phyloP scores from a whole-genome alignment of 768 basidiomycete species.

The Rickenella mellea region DNA sequence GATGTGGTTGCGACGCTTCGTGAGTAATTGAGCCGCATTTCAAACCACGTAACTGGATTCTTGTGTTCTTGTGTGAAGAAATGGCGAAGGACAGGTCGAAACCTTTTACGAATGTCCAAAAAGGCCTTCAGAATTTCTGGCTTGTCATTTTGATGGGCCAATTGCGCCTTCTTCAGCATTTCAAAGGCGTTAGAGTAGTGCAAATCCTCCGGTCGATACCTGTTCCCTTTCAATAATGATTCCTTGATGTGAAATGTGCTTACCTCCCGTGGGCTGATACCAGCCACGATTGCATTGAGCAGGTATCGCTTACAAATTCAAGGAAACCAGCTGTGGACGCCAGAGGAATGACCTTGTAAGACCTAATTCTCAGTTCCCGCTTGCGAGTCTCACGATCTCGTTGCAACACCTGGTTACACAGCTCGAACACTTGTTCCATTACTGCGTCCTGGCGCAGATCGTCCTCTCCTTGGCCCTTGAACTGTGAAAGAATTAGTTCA shows the following conservation, averaged over 20 bases:
- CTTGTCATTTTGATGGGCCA: slow-evolving; percentile 24
- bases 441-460: slow-evolving; percentile 96
- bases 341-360: slow-evolving; percentile 86
- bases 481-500: slow-evolving; percentile 34
- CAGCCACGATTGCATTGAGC: slow-evolving; percentile 57
- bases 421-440: slow-evolving; percentile 95
- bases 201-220: slow-evolving; percentile 60
- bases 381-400: slow-evolving; percentile 68
- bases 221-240: slow-evolving; percentile 16
- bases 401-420: slow-evolving; percentile 72
- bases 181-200: too few species aligned
- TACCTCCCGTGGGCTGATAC: slow-evolving; percentile 51
- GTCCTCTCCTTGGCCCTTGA: slow-evolving; percentile 85
- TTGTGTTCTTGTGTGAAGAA: slow-evolving; percentile 90
- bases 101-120: slow-evolving; percentile 29
- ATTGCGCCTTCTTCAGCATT: slow-evolving; percentile 20
- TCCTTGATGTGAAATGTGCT: slow-evolving; percentile 10
- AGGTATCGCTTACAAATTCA: slow-evolving; percentile 83
- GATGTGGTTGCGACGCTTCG: slow-evolving; percentile 90
- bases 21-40: slow-evolving; percentile 80
- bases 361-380: slow-evolving; percentile 65
- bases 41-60: slow-evolving; percentile 84
- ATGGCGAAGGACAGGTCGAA: slow-evolving; percentile 86
- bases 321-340: slow-evolving; percentile 73
- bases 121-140: slow-evolving; percentile 21